Percentiles rank a stretch among this genome's conserved stretches.
phyloP scores from a whole-genome alignment of 108 stramenopile species.

The Nannochloropsis oceanica region DNA sequence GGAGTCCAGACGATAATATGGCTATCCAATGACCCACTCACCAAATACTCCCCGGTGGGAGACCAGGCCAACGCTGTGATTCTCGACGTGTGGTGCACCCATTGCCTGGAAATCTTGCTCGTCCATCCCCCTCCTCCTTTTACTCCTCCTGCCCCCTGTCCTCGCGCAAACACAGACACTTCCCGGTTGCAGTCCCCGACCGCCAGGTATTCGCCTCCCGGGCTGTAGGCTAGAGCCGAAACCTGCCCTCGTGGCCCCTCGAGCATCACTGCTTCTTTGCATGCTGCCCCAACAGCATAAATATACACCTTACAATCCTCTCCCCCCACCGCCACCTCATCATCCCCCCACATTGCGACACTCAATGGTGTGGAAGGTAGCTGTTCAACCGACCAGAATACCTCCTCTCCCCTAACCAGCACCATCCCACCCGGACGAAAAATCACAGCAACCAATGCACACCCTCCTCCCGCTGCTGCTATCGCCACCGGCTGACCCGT shows the following conservation, averaged over 20 bases:
- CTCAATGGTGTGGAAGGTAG: conserved; percentile 49
- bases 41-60: conserved; percentile 14
- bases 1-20: conserved; percentile 31
- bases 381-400: neutral
- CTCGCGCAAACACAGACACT: conserved; percentile 25
- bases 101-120: conserved; percentile 23
- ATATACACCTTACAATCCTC: conserved; percentile 71
- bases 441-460: conserved; percentile 45
- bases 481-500: conserved; percentile 69
- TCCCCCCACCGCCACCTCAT: conserved; percentile 75
- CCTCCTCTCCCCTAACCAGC: conserved; percentile 5
- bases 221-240: conserved; percentile 22
- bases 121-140: conserved; percentile 3
- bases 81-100: conserved; percentile 39
- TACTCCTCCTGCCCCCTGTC: neutral
- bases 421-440: neutral
- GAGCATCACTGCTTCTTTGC: conserved; percentile 9
- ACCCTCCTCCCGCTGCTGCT: conserved; percentile 33
- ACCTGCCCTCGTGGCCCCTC: conserved; percentile 22
- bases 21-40: conserved; percentile 31
- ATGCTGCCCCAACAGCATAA: conserved; percentile 39
- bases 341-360: conserved; percentile 56
- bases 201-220: conserved; percentile 18
- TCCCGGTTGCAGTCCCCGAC: conserved; percentile 31
- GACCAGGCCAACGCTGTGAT: conserved; percentile 35